Evolutionary conservation across 2,329 filamentous ascomycete genomes (phyloP).

Genomic region (Xylariaceae sp.): DNA sequence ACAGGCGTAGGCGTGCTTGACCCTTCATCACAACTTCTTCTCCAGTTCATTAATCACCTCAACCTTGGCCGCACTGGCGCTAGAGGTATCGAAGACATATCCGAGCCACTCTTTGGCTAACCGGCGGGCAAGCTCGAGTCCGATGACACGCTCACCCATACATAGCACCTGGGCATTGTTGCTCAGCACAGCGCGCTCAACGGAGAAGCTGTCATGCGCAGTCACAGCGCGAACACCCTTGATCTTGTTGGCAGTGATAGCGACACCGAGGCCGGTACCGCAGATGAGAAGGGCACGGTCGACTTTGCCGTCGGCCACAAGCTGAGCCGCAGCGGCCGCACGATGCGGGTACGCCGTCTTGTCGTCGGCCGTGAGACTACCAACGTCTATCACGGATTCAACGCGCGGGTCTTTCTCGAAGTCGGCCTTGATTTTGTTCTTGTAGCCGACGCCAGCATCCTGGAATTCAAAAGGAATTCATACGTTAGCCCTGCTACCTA

Average conservation of each 20-base stretch:
- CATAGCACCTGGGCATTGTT: constrained; percentile 87
- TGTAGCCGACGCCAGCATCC: constrained; percentile 75
- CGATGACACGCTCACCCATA: constrained; percentile 79
- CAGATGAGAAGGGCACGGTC: constrained; percentile 81
- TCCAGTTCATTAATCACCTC: constrained; percentile 41
- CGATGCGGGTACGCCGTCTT: constrained; percentile 80
- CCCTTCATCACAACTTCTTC: constrained; percentile 20
- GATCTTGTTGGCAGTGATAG: constrained; percentile 86
- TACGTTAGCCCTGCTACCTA: background rate
- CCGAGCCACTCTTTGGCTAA: constrained; percentile 77
- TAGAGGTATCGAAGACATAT: constrained; percentile 71
- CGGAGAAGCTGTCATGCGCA: constrained; percentile 79
- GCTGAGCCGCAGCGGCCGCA: constrained; percentile 65
- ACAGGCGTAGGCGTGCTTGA: background rate
- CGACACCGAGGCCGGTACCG: constrained; percentile 81
- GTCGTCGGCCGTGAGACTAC: constrained; percentile 61
- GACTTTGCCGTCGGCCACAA: constrained; percentile 59
- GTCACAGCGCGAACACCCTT: constrained; percentile 82
- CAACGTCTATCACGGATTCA: constrained; percentile 66
- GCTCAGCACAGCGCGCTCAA: constrained; percentile 74
- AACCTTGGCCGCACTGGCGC: constrained; percentile 46
- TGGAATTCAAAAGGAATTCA: constrained; percentile 22
- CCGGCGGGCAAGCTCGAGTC: constrained; percentile 72
- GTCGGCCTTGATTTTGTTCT: constrained; percentile 70
- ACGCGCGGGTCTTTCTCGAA: constrained; percentile 66